Evolutionary conservation across 1,284 basidiomycete genomes (phyloP).

Genomic region (Schizophyllum commune): DNA sequence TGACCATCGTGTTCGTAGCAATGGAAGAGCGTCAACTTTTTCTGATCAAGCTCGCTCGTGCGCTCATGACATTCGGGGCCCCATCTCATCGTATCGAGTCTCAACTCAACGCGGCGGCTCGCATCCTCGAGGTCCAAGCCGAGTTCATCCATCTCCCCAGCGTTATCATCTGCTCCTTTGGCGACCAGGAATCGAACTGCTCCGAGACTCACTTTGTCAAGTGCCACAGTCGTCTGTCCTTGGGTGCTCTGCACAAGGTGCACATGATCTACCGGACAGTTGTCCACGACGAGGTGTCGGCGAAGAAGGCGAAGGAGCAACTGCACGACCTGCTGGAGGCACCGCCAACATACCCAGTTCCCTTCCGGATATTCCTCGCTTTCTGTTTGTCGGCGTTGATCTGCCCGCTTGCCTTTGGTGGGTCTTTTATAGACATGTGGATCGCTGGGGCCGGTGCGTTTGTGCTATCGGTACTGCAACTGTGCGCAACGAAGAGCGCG

Average conservation of each 20-base stretch:
- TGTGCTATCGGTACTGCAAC: constrained; percentile 60
- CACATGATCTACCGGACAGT: constrained; percentile 73
- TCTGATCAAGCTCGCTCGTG: constrained; percentile 73
- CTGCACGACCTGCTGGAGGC: constrained; percentile 36
- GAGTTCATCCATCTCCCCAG: constrained; percentile 77
- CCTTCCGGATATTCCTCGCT: constrained; percentile 57
- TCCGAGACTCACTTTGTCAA: constrained; percentile 82
- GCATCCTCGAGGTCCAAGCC: constrained; percentile 77
- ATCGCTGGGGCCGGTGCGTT: constrained; percentile 64
- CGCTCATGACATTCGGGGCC: constrained; percentile 77
- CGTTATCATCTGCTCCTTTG: constrained; percentile 79
- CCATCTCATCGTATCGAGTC: constrained; percentile 84
- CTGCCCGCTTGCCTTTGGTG: constrained; percentile 78
- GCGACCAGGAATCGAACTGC: constrained; percentile 67
- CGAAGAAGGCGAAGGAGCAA: constrained; percentile 52
- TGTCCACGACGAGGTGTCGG: constrained; percentile 80
- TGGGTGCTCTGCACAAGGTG: constrained; percentile 71
- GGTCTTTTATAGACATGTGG: constrained; percentile 79
- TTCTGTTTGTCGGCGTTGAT: constrained; percentile 69
- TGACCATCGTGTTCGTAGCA: constrained; percentile 30
- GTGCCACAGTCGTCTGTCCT: constrained; percentile 62
- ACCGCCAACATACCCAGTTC: constrained; percentile 50
- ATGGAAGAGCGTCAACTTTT: constrained; percentile 70
- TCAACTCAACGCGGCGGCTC: constrained; percentile 72
- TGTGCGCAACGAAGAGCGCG: constrained; percentile 62